Evolutionary conservation across 352 stramenopile species (phyloP).

Genomic region (Phytopythium delawarense): DNA sequence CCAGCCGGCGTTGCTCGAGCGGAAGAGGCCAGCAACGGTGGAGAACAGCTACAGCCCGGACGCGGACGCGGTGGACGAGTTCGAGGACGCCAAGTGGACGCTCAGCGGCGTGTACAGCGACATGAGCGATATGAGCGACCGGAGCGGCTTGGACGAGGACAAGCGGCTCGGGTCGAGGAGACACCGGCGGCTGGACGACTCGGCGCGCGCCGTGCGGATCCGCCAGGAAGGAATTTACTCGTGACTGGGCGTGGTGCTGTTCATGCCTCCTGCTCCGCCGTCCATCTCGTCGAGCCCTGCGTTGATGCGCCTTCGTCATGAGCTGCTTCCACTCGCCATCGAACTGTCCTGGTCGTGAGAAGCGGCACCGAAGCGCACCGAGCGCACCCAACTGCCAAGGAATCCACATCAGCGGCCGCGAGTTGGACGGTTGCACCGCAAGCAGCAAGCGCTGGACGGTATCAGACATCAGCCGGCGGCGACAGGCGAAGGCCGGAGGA

Average conservation of each 20-base stretch:
- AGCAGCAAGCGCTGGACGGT: background rate
- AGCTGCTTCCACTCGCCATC: no score
- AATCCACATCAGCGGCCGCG: no score
- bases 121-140: background rate
- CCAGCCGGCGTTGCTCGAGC: background rate
- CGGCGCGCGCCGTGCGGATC: slow-evolving; percentile 4
- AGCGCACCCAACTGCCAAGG: no score
- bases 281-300: no score
- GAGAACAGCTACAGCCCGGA: background rate
- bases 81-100: slow-evolving; percentile 4
- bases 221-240: slow-evolving; percentile 3
- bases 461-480: background rate
- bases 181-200: slow-evolving; percentile 5
- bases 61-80: slow-evolving; percentile 1
- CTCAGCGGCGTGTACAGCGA: slow-evolving; percentile 5
- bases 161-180: background rate
- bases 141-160: slow-evolving; percentile 3
- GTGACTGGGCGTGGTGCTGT: background rate
- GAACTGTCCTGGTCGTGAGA: no score
- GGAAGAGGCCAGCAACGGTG: background rate
- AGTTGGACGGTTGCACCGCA: background rate
- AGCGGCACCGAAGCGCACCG: no score
- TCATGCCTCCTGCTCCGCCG: no score
- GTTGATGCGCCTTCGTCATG: no score
- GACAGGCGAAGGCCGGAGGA: background rate